Evolutionary conservation across 768 basidiomycete species (phyloP).

Genomic region (Roridomyces roridus): DNA sequence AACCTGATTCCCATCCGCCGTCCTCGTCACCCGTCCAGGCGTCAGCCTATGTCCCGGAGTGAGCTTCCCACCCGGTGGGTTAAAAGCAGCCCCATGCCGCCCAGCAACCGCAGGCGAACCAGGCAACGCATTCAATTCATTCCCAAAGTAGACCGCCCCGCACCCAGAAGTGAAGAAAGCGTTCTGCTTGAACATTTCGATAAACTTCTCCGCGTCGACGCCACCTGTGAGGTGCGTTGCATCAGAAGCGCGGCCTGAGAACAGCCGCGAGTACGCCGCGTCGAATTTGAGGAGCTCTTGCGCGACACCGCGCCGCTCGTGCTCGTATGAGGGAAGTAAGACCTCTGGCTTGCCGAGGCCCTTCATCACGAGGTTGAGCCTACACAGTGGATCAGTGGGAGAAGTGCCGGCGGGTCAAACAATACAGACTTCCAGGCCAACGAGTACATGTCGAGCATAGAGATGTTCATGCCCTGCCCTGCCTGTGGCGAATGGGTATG

Average conservation of each 20-base stretch:
- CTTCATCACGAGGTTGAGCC: conserved; percentile 26
- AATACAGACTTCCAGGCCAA: conserved; percentile 23
- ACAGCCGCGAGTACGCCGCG: conserved; percentile 43
- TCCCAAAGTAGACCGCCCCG: conserved; percentile 23
- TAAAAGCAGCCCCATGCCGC: conserved; percentile 10
- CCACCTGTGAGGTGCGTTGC: conserved; percentile 21
- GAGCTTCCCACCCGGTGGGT: conserved; percentile 20
- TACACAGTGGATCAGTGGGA: neutral
- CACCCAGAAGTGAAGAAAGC: conserved; percentile 27
- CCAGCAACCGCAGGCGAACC: neutral
- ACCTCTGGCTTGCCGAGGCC: conserved; percentile 23
- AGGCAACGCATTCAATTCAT: conserved; percentile 22
- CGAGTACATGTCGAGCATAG: conserved; percentile 26
- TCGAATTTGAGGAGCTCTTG: conserved; percentile 51
- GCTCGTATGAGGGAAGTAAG: conserved; percentile 37
- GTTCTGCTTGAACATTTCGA: too few relatives aligned
- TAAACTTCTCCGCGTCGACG: conserved; percentile 24
- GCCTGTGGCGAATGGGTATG: conserved; percentile 34
- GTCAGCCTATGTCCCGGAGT: conserved; percentile 15
- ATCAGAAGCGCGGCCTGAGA: conserved; percentile 34
- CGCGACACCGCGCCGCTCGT: too few relatives aligned
- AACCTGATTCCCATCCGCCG: conserved; percentile 23
- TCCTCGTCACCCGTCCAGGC: conserved; percentile 18
- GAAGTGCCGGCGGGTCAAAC: too few relatives aligned
- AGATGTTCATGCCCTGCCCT: conserved; percentile 44